These are phyloP conservation scores for Leucaena leucocephala DNA, from an alignment of 306 rosid species.

Conservation along the genomic window DNA sequence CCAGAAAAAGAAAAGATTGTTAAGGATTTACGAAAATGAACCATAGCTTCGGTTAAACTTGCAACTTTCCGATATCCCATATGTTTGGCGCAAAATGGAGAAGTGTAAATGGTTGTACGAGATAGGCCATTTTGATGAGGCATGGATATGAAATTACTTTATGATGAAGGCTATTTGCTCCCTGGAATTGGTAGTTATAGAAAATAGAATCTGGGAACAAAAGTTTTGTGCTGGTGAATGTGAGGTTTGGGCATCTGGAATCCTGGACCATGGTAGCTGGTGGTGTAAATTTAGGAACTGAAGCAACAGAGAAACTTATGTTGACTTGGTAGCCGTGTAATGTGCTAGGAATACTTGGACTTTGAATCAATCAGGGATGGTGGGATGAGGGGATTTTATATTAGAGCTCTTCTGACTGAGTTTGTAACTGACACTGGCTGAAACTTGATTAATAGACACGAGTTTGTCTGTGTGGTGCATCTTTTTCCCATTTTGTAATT, in stretches of 20 bases:
- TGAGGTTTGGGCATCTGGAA: background rate
- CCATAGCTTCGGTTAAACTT: background rate
- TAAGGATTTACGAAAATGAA: background rate
- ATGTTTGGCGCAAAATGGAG: background rate
- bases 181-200: background rate
- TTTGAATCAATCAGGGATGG: background rate
- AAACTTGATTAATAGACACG: background rate
- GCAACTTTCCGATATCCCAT: background rate
- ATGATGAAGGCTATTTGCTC: background rate
- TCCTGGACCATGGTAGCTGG: conserved; percentile 3
- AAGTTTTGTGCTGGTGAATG: background rate
- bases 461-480: background rate
- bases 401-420: background rate
- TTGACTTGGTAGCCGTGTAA: background rate
- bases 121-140: background rate
- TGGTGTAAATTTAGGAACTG: background rate
- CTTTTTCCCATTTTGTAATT: background rate
- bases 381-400: background rate
- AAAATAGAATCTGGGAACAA: background rate
- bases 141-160: conserved; percentile 1
- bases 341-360: background rate
- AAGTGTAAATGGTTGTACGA: background rate
- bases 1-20: background rate
- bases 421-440: background rate
- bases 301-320: background rate